Evolutionary conservation across 257 asterid species (phyloP).

Genomic region (Solanum sitiens): DNA sequence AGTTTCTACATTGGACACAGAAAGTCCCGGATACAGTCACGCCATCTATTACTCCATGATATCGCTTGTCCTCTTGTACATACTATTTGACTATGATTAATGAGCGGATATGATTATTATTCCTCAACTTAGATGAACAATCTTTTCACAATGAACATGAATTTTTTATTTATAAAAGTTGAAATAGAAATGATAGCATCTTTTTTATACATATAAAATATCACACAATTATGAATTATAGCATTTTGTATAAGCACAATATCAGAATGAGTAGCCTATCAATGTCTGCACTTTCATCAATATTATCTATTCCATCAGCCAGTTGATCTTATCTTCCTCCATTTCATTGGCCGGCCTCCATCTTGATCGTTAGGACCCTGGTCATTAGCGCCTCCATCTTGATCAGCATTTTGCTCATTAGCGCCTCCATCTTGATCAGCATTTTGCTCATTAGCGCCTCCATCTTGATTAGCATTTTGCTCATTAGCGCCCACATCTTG

Average conservation of each 20-base stretch:
- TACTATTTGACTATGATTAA: no score
- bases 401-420: not conserved
- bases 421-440: not conserved
- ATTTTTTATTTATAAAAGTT: no score
- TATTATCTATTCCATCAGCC: no score
- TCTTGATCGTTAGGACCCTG: not conserved
- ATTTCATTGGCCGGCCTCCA: not conserved
- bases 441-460: not conserved
- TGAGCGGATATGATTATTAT: no score
- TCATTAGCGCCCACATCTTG: not conserved
- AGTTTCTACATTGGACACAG: no score
- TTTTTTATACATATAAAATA: no score
- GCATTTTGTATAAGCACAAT: no score
- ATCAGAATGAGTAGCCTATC: no score
- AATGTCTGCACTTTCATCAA: not conserved
- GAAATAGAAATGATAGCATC: no score
- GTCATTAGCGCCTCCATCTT: not conserved
- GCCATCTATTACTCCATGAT: no score
- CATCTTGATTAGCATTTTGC: not conserved
- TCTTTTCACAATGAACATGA: not conserved
- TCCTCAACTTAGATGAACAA: not conserved
- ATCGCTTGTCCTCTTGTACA: not conserved
- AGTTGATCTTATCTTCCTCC: not conserved
- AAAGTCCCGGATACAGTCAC: no score
- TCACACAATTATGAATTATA: no score